These are phyloP conservation scores for Hypoxylon sp. DNA, from an alignment of 2,329 filamentous ascomycete genomes.

Conservation along the genomic window DNA sequence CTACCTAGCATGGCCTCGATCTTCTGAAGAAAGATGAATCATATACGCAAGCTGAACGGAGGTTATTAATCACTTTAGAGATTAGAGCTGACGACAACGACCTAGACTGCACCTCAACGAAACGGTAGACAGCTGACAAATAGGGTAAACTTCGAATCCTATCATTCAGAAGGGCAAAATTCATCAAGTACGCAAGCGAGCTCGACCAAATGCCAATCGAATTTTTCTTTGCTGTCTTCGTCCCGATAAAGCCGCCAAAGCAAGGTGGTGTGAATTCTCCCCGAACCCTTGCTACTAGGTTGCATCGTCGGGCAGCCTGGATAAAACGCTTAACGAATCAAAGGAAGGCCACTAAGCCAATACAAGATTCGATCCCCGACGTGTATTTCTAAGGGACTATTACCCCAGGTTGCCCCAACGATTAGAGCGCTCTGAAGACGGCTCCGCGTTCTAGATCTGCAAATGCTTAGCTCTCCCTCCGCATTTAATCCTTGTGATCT, in stretches of 20 bases:
- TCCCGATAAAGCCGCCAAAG: conserved; percentile 34
- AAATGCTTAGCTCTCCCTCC: conserved; percentile 22
- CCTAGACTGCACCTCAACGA: conserved; percentile 13
- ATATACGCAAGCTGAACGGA: conserved; percentile 15
- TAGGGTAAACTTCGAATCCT: conserved; percentile 3
- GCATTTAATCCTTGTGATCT: conserved; percentile 38
- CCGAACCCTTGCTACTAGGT: conserved; percentile 35
- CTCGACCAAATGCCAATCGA: conserved; percentile 1
- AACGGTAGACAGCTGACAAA: background rate
- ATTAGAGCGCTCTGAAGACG: conserved; percentile 24
- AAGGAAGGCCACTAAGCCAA: conserved; percentile 16
- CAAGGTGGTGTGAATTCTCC: conserved; percentile 33
- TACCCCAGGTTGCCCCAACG: conserved; percentile 35
- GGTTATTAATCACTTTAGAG: conserved; percentile 24
- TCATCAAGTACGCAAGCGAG: conserved; percentile 3
- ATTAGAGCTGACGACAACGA: conserved; percentile 12
- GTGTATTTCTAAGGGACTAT: conserved; percentile 16
- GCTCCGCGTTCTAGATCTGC: conserved; percentile 32
- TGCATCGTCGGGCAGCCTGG: conserved; percentile 33
- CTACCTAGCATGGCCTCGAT: conserved; percentile 16
- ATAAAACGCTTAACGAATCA: conserved; percentile 39
- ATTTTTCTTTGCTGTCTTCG: conserved; percentile 16
- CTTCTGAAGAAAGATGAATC: conserved; percentile 3
- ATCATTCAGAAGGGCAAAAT: conserved; percentile 2
- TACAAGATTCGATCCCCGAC: conserved; percentile 25